phyloP scores from a whole-genome alignment of 192 early-diverging fungal species.

The Geosiphon pyriformis region DNA sequence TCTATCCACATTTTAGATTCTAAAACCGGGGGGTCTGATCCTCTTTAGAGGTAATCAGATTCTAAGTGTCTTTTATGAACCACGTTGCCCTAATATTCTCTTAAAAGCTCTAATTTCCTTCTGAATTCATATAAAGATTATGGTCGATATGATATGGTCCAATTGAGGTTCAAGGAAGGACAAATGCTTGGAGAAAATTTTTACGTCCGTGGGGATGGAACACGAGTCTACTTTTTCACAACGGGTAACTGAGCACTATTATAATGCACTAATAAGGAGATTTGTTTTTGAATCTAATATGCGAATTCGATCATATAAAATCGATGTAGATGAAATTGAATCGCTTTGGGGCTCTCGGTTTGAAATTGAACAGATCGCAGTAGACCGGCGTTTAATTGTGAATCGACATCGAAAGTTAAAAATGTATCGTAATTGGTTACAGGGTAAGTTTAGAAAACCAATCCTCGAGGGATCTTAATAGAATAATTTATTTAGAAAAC shows the following conservation, averaged over 20 bases:
- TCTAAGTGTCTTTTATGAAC: background rate
- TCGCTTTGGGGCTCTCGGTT: constrained; percentile 56
- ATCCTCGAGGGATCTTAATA: constrained; percentile 24
- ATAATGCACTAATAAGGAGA: background rate
- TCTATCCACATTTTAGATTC: constrained; percentile 28
- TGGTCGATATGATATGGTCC: constrained; percentile 95
- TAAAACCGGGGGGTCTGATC: constrained; percentile 89
- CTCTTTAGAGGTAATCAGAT: constrained; percentile 21
- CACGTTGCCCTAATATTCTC: background rate
- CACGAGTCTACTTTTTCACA: constrained; percentile 91
- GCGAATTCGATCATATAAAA: no score
- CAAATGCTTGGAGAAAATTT: constrained; percentile 88
- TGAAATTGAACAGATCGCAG: constrained; percentile 79
- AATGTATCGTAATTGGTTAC: constrained; percentile 98
- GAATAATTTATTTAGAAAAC: background rate
- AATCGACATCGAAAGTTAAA: constrained; percentile 87
- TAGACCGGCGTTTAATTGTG: constrained; percentile 88
- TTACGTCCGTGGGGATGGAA: constrained; percentile 97
- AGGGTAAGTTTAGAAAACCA: constrained; percentile 88
- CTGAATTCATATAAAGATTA: constrained; percentile 90
- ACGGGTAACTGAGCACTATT: constrained; percentile 24
- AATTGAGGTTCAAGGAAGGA: constrained; percentile 91
- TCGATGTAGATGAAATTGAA: constrained; percentile 46
- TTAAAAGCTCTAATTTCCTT: no score
- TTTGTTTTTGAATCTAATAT: background rate